These are phyloP conservation scores for Scheffersomyces insectosa DNA, from an alignment of 1,139 yeast genomes.

Conservation along the genomic window DNA sequence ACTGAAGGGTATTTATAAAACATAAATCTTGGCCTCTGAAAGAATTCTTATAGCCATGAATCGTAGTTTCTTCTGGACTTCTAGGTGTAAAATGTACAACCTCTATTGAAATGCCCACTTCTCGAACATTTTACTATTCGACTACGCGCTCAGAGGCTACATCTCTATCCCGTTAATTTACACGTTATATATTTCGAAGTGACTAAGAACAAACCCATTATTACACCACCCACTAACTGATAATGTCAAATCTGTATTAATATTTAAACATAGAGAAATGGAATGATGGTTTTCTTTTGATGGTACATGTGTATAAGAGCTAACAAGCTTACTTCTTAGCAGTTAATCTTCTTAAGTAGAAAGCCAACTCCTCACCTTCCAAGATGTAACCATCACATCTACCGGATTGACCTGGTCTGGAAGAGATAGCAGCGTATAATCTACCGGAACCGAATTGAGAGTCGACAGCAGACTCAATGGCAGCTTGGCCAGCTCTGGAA, in stretches of 20 bases:
- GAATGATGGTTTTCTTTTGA: conserved; percentile 1
- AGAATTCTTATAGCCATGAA: too few relatives aligned
- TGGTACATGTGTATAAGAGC: conserved; percentile 7
- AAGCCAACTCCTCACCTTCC: conserved; percentile 99
- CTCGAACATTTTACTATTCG: too few relatives aligned
- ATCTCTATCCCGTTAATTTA: background rate
- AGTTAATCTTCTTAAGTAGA: conserved; percentile 99
- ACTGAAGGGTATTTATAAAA: too few relatives aligned
- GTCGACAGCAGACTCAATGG: conserved; percentile 88
- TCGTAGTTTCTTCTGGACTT: too few relatives aligned
- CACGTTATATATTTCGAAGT: conserved; percentile 1
- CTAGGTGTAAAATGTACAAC: too few relatives aligned
- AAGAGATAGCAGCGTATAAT: conserved; percentile 97
- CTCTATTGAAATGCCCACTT: too few relatives aligned
- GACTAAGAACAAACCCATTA: background rate
- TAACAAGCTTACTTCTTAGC: conserved; percentile 82
- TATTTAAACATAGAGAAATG: conserved; percentile 1
- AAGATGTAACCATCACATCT: conserved; percentile 99
- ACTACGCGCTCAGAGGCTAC: too few relatives aligned
- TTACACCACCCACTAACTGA: background rate
- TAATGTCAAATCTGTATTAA: background rate
- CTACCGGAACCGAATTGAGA: conserved; percentile 98
- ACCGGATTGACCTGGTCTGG: conserved; percentile 99
- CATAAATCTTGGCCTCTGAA: too few relatives aligned
- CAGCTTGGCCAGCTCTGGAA: conserved; percentile 81